Conservation (phyloP, 129 eudicot species). For the Sambucus nigra region DNA sequence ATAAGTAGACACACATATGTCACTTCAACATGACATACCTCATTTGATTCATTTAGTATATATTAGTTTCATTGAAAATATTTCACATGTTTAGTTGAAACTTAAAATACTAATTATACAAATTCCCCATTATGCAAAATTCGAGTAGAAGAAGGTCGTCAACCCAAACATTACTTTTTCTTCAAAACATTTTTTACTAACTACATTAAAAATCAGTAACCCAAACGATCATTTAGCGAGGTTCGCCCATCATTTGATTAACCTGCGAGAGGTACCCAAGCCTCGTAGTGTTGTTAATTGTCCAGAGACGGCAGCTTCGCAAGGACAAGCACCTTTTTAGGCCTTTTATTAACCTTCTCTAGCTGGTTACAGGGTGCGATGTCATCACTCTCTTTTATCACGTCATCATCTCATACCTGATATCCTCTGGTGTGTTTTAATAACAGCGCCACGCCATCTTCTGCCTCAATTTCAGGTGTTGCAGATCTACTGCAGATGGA, state of each 20-base stretch:
- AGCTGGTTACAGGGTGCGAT: constrained; percentile 10
- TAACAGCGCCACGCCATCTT: constrained; percentile 79
- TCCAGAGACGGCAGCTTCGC: constrained; percentile 53
- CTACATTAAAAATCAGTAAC: constrained; percentile 35
- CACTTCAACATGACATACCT: no score
- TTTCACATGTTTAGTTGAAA: no score
- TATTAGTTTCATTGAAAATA: no score
- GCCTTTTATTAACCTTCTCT: constrained; percentile 39
- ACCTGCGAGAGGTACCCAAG: constrained; percentile 98
- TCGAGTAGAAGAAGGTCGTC: no score
- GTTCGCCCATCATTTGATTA: constrained; percentile 96
- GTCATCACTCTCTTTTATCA: constrained; percentile 10
- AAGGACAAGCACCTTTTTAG: constrained; percentile 67
- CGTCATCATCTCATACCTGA: constrained; percentile 42
- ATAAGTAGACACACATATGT: no score
- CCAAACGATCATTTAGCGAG: constrained; percentile 78
- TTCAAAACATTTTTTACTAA: no score
- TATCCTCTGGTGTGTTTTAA: constrained; percentile 69
- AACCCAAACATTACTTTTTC: no score
- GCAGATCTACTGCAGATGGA: constrained; percentile 24
- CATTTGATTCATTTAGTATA: no score
- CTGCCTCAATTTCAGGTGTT: constrained; percentile 41
- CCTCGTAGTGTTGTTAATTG: constrained; percentile 33
- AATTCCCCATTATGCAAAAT: no score
- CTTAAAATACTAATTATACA: no score